Percentiles rank a stretch among this genome's conserved stretches.
Evolutionary conservation across 2,329 filamentous ascomycete species (phyloP).

Genomic region (Diaporthe vaccinii): DNA sequence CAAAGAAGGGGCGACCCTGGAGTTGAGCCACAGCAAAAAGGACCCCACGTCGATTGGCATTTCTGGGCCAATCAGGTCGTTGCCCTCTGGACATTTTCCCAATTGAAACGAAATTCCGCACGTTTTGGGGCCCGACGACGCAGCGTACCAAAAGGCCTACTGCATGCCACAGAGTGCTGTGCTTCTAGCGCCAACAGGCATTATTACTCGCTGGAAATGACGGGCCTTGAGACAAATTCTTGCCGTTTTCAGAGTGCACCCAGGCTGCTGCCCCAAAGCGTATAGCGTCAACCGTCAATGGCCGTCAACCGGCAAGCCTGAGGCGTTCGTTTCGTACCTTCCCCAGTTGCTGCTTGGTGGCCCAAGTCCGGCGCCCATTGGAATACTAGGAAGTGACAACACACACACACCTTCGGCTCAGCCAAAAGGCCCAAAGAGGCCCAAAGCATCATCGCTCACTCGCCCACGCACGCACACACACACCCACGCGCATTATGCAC

Average conservation of each 20-base stretch:
- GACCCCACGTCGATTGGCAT: constrained; percentile 45
- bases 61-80: constrained; percentile 53
- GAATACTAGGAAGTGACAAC: constrained; percentile 50
- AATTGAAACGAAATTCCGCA: constrained; percentile 40
- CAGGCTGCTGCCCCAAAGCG: constrained; percentile 15
- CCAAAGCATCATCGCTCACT: constrained; percentile 58
- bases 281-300: constrained; percentile 24
- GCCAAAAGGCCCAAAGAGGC: constrained; percentile 46
- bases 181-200: constrained; percentile 39
- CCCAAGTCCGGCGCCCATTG: constrained; percentile 15
- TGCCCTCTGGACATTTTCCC: constrained; percentile 42
- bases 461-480: constrained; percentile 32
- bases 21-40: constrained; percentile 28
- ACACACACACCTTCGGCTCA: neutral
- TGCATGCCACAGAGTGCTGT: constrained; percentile 1
- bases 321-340: constrained; percentile 18
- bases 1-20: constrained; percentile 24
- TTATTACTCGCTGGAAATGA: constrained; percentile 41
- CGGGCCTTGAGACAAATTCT: constrained; percentile 11
- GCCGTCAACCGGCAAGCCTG: neutral
- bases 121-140: constrained; percentile 25
- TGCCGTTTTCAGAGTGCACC: constrained; percentile 33
- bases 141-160: constrained; percentile 7
- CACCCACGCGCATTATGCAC: constrained; percentile 51
- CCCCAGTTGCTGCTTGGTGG: constrained; percentile 9